These are phyloP conservation scores for Senna siamea DNA, from an alignment of 306 rosid genomes.

Conservation along the genomic window DNA sequence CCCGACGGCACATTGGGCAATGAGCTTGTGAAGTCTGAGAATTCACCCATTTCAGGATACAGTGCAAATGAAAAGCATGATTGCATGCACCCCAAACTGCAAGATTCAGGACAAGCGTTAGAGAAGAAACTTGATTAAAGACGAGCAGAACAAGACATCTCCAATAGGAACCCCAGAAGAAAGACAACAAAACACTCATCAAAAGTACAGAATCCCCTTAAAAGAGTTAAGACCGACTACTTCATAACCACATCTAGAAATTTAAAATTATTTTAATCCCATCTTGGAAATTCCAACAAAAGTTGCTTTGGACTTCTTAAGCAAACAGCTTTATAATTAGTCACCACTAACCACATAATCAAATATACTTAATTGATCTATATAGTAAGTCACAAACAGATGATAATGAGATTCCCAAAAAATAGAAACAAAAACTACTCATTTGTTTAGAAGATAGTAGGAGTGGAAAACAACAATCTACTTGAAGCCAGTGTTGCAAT, in stretches of 20 bases:
- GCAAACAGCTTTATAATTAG: neutral
- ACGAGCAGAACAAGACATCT: neutral
- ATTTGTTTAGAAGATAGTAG: no score
- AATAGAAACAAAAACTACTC: no score
- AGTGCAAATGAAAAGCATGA: constrained; percentile 93
- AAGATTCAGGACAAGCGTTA: constrained; percentile 26
- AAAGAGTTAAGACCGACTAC: no score
- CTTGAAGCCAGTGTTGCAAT: neutral
- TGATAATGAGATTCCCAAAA: neutral
- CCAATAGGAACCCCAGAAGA: neutral
- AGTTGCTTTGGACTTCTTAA: neutral
- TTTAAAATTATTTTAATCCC: no score
- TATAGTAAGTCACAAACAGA: neutral
- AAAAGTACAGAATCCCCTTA: neutral
- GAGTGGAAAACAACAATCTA: neutral
- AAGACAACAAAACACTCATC: neutral
- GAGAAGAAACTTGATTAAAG: neutral
- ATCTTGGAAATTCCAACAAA: no score
- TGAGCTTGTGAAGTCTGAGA: constrained; percentile 88
- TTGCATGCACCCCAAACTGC: constrained; percentile 98
- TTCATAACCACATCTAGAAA: no score
- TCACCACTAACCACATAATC: constrained; percentile 1
- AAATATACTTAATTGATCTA: neutral
- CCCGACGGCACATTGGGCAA: constrained; percentile 96
- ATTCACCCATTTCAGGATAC: constrained; percentile 91